Evolutionary conservation across 2,329 filamentous ascomycete species (phyloP).

Genomic region (Fonsecaea multimorphosa): DNA sequence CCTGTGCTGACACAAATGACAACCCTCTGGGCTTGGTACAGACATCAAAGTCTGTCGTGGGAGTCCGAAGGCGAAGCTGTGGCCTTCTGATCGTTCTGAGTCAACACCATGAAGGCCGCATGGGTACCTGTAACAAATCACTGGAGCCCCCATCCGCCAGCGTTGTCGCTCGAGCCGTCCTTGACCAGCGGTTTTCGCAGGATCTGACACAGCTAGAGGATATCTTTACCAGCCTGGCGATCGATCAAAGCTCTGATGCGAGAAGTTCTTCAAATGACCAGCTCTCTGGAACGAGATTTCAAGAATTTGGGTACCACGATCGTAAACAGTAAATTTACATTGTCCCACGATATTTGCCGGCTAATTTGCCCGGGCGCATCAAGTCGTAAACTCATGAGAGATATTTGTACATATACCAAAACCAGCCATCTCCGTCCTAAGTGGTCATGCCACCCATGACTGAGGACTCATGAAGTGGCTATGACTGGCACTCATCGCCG

Average conservation of each 20-base stretch:
- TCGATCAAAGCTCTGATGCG: background rate
- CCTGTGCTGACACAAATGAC: background rate
- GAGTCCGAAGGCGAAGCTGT: background rate
- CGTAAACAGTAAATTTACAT: background rate
- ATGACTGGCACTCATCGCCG: constrained; percentile 34
- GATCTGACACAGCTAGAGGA: background rate
- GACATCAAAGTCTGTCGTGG: background rate
- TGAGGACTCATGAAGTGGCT: constrained; percentile 30
- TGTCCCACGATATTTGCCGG: background rate
- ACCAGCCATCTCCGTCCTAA: background rate
- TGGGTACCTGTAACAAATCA: background rate
- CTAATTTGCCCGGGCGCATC: background rate
- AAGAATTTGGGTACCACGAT: background rate
- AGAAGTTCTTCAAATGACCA: background rate
- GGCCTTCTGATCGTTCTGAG: background rate
- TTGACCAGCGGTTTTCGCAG: background rate
- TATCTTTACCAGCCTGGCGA: background rate
- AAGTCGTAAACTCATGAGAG: constrained; percentile 14
- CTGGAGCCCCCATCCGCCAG: background rate
- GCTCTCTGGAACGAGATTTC: background rate
- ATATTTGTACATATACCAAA: constrained; percentile 1
- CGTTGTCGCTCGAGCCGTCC: background rate
- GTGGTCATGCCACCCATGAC: constrained; percentile 18
- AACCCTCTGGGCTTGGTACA: background rate
- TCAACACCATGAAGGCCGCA: background rate